Percentiles rank a stretch among this genome's conserved stretches.
phyloP scores from a whole-genome alignment of 805 yeast species.

The Ogataea neopini region DNA sequence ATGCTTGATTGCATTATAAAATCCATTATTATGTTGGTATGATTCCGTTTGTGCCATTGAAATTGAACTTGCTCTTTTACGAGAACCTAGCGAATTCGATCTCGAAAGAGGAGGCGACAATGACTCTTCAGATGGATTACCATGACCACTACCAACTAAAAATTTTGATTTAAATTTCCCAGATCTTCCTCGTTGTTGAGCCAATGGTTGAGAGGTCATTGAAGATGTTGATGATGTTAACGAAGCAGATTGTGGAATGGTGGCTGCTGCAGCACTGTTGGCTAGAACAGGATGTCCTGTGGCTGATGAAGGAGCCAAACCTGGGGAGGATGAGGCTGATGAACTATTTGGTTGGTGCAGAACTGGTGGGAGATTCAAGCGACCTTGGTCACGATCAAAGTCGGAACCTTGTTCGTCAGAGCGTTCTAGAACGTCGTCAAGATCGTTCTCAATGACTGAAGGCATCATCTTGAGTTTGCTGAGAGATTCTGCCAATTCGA shows the following conservation, averaged over 20 bases:
- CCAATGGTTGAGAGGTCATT: slow-evolving; percentile 13
- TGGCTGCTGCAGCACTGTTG: not conserved
- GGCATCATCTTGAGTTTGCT: slow-evolving; percentile 34
- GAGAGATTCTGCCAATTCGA: slow-evolving; percentile 28
- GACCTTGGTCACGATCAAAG: slow-evolving; percentile 1
- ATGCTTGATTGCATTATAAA: slow-evolving; percentile 26
- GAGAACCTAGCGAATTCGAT: slow-evolving; percentile 20
- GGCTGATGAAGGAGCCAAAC: not conserved
- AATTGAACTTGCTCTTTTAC: slow-evolving; percentile 24
- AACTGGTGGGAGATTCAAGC: slow-evolving; percentile 1
- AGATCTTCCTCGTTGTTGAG: slow-evolving; percentile 22
- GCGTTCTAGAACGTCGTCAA: slow-evolving; percentile 34
- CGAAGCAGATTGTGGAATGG: slow-evolving; percentile 13
- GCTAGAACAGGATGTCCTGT: not conserved
- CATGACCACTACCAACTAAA: slow-evolving; percentile 13
- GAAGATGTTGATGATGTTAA: slow-evolving; percentile 17
- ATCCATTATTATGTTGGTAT: slow-evolving; percentile 13
- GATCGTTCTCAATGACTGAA: slow-evolving; percentile 34
- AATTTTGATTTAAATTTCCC: slow-evolving; percentile 24
- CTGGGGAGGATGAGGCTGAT: slow-evolving; percentile 9
- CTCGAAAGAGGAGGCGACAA: slow-evolving; percentile 26
- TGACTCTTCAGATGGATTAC: slow-evolving; percentile 24
- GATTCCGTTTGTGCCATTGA: slow-evolving; percentile 23
- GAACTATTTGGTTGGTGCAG: not conserved
- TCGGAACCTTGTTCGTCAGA: slow-evolving; percentile 11